Base-by-base conservation (phyloP, 768 basidiomycete genomes). In the Pulveroboletus sp. region DNA sequence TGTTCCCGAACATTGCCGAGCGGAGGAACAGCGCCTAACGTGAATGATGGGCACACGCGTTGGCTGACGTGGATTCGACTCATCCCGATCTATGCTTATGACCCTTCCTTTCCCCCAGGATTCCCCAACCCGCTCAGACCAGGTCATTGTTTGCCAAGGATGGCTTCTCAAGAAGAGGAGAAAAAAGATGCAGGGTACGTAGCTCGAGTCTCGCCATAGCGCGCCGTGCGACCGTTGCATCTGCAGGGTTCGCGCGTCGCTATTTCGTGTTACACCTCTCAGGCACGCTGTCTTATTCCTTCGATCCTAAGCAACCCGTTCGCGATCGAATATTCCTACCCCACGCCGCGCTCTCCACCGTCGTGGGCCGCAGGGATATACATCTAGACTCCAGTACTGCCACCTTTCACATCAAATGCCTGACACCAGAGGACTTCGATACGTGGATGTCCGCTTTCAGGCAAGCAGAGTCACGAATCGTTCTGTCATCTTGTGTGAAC, bases 141-240 rank as follows among this genome's bases (percentile, higher is more conserved):
- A 64, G 22, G 59, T 57, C 26, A 61, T 81, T 43, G 54, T 86
- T 5, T 75, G 70, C 43, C 76, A 87, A 58, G 89, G 89, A 71
- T 92, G 88, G 88, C 70, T 91, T 6, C 74, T 92, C 53, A 92
- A 92, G 73, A 93, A 93, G 70, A 75, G 89, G 57, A 74, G 89
- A 55, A 90, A 89, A 76, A 89, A 81, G 72, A 84, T 91, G 85
- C 90, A 92, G 73, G 89, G 89, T 83, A 57, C 43, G 68, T 48
- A 47, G 32, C 34, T 39, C 30, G 8, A 27, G 29, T 47, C 26
- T 43, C 10, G 19, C 31, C 34, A 4, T 10, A 11, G 4, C 49
- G 46, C 19, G 20, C 43, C 22, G 32, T 13, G 42, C 41, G 22
- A 26, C 36, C 43, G 52, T 34, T 13, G 1, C 22, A 5, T 43